Evolutionary conservation across 768 basidiomycete genomes (phyloP).

Genomic region (Pulveroboletus frians): DNA sequence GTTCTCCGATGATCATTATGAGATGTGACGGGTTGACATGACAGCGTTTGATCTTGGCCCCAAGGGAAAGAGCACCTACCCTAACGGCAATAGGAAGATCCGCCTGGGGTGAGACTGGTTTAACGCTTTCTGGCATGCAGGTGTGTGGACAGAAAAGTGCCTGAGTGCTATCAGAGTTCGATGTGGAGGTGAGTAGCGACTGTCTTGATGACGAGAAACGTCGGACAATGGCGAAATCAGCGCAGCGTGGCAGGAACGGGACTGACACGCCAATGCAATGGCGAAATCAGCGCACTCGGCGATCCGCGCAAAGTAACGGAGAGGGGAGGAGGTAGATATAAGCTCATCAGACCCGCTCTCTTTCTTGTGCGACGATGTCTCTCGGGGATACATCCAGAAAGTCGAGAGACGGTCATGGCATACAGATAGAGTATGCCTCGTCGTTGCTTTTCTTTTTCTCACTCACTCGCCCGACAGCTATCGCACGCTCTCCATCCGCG

Average conservation of each 20-base stretch:
- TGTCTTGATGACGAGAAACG: too few relatives aligned
- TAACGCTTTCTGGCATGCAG: too few relatives aligned
- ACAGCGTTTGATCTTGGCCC: background rate
- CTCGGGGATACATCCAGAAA: slow-evolving; percentile 8
- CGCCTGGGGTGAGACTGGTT: too few relatives aligned
- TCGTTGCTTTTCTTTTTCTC: background rate
- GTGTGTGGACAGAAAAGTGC: too few relatives aligned
- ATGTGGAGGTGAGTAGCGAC: too few relatives aligned
- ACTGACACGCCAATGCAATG: slow-evolving; percentile 9
- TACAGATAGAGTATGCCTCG: slow-evolving; percentile 26
- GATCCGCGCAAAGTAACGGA: too few relatives aligned
- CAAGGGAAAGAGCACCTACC: background rate
- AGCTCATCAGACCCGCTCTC: too few relatives aligned
- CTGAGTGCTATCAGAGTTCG: too few relatives aligned
- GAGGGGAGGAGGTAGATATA: slow-evolving; percentile 15
- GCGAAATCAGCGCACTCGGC: slow-evolving; percentile 21
- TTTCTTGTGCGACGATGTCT: too few relatives aligned
- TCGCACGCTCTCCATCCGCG: slow-evolving; percentile 44
- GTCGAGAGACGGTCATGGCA: slow-evolving; percentile 23
- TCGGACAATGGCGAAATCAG: slow-evolving; percentile 25
- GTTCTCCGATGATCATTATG: background rate
- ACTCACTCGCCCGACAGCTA: slow-evolving; percentile 22
- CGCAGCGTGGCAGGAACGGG: slow-evolving; percentile 8
- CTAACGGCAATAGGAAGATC: too few relatives aligned
- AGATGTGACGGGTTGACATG: slow-evolving; percentile 4